Evolutionary conservation across 805 yeast genomes (phyloP).

Genomic region (Candida orba): DNA sequence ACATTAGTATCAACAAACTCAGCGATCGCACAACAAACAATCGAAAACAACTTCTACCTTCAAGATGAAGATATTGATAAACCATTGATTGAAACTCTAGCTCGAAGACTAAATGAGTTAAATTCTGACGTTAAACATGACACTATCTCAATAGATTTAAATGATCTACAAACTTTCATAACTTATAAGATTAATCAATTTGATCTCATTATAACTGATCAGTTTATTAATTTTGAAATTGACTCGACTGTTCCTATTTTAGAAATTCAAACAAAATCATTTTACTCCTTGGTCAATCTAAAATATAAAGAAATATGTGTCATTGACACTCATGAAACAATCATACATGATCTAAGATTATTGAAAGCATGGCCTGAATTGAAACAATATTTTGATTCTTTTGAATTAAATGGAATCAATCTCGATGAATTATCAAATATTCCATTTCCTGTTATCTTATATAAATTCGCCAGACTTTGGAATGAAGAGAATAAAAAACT

Average conservation of each 20-base stretch:
- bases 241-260: slow-evolving; percentile 42
- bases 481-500: slow-evolving; percentile 29
- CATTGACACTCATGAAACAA: slow-evolving; percentile 66
- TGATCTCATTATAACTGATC: slow-evolving; percentile 41
- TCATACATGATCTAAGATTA: slow-evolving; percentile 58
- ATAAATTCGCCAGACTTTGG: slow-evolving; percentile 31
- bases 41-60: slow-evolving; percentile 59
- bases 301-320: slow-evolving; percentile 30
- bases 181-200: slow-evolving; percentile 27
- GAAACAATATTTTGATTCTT: slow-evolving; percentile 37
- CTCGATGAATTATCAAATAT: slow-evolving; percentile 46
- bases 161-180: slow-evolving; percentile 4
- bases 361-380: slow-evolving; percentile 71
- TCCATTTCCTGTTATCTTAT: slow-evolving; percentile 55
- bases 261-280: slow-evolving; percentile 47
- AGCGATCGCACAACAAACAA: slow-evolving; percentile 34
- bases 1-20: slow-evolving; percentile 49
- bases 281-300: slow-evolving; percentile 47
- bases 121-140: slow-evolving; percentile 45
- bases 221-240: slow-evolving; percentile 24
- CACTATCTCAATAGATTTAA: slow-evolving; percentile 3
- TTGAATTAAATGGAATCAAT: slow-evolving; percentile 40
- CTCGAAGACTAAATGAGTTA: slow-evolving; percentile 41
- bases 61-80: slow-evolving; percentile 36
- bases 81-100: slow-evolving; percentile 33